Evolutionary conservation across 2,329 filamentous ascomycete species (phyloP), one percentile per base, ranked within the genome.

Genomic region (Lithohypha guttulata): DNA sequence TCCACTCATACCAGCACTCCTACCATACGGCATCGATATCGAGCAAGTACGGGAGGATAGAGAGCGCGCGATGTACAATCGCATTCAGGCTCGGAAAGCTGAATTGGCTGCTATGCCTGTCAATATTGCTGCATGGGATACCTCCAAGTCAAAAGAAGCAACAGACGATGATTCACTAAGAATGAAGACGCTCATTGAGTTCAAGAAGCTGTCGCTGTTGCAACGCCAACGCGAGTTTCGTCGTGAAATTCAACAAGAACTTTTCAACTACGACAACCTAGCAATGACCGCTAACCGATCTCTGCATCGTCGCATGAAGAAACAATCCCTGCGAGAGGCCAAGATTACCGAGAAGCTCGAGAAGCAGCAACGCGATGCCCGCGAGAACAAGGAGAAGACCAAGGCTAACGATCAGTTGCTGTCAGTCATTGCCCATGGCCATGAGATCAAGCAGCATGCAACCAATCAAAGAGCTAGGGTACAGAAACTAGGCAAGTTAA

Each of bases 271-370:
- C 43, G 87, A 96, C 56, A 96, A 94, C 53, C 75, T 96, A 19
- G 89, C 87, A 30, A 95, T 95, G 84, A 95, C 89, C 1, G 89
- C 87, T 1, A 98, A 98, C 57, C 79, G 91, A 35, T 80, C 83
- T 38, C 75, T 80, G 54, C 95, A 95, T 60, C 82, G 91, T 23
- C 80, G 91, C 35, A 82, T 91, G 69, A 98, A 98, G 79, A 96
- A 95, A 68, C 89, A 95, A 61, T 93, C 82, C 34, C 73, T 96
- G 34, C 81, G 89, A 23, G 91, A 98, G 64, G 91, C 91, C 41
- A 81, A 89, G 42, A 93, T 98, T 50, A 98, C 91, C 0, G 91
- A 98, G 73, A 98, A 95, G 63, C 77, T 98, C 2, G 91, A 98
- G 74, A 96, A 96, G 66, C 87, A 98, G 60, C 91, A 98, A 59